These are phyloP conservation scores for Breynia disticha DNA, from an alignment of 441 rosid species.

Conservation along the genomic window DNA sequence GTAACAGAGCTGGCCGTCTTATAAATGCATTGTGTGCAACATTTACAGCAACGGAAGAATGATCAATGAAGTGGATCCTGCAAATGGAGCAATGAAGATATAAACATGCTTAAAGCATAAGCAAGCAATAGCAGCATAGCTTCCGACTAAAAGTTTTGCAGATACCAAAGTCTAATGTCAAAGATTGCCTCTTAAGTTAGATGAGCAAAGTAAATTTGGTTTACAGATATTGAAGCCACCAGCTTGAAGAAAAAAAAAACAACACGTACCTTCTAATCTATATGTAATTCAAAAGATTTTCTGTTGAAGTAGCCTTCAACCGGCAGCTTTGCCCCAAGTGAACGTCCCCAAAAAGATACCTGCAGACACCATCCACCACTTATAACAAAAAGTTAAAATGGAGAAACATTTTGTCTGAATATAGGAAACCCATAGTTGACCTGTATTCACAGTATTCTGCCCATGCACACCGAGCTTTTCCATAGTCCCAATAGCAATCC, in stretches of 20 bases:
- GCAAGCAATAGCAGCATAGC: too few relatives aligned
- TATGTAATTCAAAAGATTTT: slow-evolving; percentile 55
- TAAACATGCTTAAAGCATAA: not conserved
- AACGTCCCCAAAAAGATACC: slow-evolving; percentile 88
- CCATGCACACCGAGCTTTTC: slow-evolving; percentile 95
- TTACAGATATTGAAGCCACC: not conserved
- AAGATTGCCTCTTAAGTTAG: not conserved
- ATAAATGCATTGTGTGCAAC: not conserved
- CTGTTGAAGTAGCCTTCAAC: slow-evolving; percentile 63
- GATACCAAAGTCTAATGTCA: not conserved
- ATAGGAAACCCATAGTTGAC: slow-evolving; percentile 25
- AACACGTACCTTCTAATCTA: slow-evolving; percentile 34
- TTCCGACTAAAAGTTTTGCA: not conserved
- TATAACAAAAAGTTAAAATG: not conserved
- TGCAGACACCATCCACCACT: slow-evolving; percentile 21
- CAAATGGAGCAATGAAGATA: not conserved
- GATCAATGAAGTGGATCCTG: not conserved
- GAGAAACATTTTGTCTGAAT: not conserved
- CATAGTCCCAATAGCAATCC: slow-evolving; percentile 98
- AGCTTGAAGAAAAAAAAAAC: slow-evolving; percentile 12
- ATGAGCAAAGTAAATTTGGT: not conserved
- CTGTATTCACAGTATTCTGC: slow-evolving; percentile 80
- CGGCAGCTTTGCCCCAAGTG: slow-evolving; percentile 99
- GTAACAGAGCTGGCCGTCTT: not conserved
- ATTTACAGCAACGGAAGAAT: not conserved